phyloP scores from a whole-genome alignment of 2,329 filamentous ascomycete genomes.

The Diaporthe eres region DNA sequence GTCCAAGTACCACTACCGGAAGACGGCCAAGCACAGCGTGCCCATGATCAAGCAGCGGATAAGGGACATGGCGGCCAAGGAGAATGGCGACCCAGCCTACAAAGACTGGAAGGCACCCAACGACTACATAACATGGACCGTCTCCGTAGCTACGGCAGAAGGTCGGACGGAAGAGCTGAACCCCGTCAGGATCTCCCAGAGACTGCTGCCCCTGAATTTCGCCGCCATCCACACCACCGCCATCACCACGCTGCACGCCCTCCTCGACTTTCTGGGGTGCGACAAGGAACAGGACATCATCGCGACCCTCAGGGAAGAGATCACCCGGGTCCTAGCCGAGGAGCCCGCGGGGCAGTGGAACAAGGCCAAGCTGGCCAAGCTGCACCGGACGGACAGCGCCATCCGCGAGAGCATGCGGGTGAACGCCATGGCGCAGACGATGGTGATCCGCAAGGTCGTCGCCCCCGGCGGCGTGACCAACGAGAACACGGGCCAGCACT shows the following conservation, averaged over 20 bases:
- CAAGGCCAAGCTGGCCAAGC: conserved; percentile 58
- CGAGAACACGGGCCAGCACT: conserved; percentile 44
- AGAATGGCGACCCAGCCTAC: conserved; percentile 55
- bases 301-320: conserved; percentile 60
- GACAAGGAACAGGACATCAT: conserved; percentile 53
- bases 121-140: conserved; percentile 71
- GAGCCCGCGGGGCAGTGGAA: conserved; percentile 59
- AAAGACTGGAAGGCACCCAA: conserved; percentile 62
- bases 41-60: conserved; percentile 66
- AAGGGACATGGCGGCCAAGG: conserved; percentile 59
- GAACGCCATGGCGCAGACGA: conserved; percentile 61
- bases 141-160: conserved; percentile 64
- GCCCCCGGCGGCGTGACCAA: conserved; percentile 54
- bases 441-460: conserved; percentile 63
- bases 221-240: conserved; percentile 72
- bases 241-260: conserved; percentile 62
- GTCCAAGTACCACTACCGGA: conserved; percentile 63
- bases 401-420: conserved; percentile 67
- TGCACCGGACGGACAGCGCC: conserved; percentile 64
- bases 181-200: conserved; percentile 62
- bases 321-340: conserved; percentile 50
- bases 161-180: conserved; percentile 58
- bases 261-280: conserved; percentile 62
- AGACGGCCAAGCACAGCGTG: conserved; percentile 56
- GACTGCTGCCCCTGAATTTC: conserved; percentile 69